Percentiles rank a stretch among this genome's conserved stretches.
Evolutionary conservation across 257 asterid species (phyloP).

Genomic region (Nicotiana paniculata): DNA sequence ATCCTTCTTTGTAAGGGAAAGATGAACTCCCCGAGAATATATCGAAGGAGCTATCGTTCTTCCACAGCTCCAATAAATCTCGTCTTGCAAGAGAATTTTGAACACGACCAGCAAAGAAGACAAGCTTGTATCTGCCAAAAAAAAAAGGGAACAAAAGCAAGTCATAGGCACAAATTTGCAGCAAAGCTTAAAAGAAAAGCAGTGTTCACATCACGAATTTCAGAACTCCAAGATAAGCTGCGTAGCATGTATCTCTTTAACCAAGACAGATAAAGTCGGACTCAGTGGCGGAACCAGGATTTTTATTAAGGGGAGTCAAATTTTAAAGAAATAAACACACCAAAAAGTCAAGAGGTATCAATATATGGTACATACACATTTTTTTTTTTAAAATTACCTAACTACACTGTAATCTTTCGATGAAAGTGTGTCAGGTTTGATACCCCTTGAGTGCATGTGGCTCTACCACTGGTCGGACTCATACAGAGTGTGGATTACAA

Average conservation of each 20-base stretch:
- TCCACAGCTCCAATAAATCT: constrained; percentile 44
- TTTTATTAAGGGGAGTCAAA: too few species aligned
- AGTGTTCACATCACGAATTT: not conserved
- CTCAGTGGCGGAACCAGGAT: not conserved
- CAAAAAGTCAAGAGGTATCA: too few species aligned
- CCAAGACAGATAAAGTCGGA: not conserved
- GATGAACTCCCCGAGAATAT: constrained; percentile 45
- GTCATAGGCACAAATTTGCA: not conserved
- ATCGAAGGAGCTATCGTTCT: constrained; percentile 47
- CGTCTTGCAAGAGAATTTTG: constrained; percentile 54
- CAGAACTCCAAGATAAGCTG: not conserved
- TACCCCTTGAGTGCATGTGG: too few species aligned
- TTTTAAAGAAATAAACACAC: too few species aligned
- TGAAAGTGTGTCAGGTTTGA: too few species aligned
- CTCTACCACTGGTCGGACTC: too few species aligned
- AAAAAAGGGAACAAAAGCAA: not conserved
- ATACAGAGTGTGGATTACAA: not conserved
- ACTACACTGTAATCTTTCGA: too few species aligned
- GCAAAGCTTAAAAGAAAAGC: not conserved
- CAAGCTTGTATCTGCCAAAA: constrained; percentile 46
- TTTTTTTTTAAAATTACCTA: too few species aligned
- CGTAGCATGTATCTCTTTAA: not conserved
- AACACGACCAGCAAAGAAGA: constrained; percentile 66
- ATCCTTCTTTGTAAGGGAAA: constrained; percentile 59
- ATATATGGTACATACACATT: too few species aligned